Evolutionary conservation across 352 stramenopile species (phyloP).

Genomic region (Pythium grandisporangium): DNA sequence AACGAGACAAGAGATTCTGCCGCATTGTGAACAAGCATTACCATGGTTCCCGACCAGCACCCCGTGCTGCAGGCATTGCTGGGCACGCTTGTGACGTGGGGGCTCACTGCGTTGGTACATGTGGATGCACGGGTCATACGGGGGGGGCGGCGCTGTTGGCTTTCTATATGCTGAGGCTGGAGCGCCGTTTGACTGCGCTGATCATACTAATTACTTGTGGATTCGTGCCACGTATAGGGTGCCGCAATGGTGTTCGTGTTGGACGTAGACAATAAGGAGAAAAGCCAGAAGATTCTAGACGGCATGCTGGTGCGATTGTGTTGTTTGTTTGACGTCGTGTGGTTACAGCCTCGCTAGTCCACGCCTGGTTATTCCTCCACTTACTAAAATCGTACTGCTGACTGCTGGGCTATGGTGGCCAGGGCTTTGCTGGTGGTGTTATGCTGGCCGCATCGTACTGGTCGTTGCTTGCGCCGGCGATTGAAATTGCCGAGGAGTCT

Average conservation of each 20-base stretch:
- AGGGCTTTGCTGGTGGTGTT: constrained; percentile 85
- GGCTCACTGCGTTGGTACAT: constrained; percentile 64
- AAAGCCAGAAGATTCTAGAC: constrained; percentile 78
- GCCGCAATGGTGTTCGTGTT: constrained; percentile 76
- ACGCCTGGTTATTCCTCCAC: too few species aligned
- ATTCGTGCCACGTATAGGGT: constrained; percentile 35
- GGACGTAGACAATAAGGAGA: constrained; percentile 62
- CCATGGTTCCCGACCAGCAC: constrained; percentile 70
- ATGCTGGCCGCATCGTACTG: constrained; percentile 89
- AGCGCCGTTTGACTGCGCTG: neutral
- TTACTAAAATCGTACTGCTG: too few species aligned
- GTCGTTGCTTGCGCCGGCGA: constrained; percentile 77
- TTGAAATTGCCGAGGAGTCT: constrained; percentile 81
- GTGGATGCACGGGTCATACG: neutral
- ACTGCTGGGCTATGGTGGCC: neutral
- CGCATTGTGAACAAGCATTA: too few species aligned
- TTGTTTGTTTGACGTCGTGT: neutral
- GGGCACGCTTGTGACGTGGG: constrained; percentile 79
- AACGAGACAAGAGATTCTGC: too few species aligned
- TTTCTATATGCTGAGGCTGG: too few species aligned
- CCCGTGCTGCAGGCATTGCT: constrained; percentile 74
- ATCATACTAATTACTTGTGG: too few species aligned
- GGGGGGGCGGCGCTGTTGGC: too few species aligned
- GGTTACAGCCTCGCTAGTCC: too few species aligned
- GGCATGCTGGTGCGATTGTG: constrained; percentile 48